These are phyloP conservation scores for Skeletonema menzelii DNA, from an alignment of 108 stramenopile species.

Conservation along the genomic window DNA sequence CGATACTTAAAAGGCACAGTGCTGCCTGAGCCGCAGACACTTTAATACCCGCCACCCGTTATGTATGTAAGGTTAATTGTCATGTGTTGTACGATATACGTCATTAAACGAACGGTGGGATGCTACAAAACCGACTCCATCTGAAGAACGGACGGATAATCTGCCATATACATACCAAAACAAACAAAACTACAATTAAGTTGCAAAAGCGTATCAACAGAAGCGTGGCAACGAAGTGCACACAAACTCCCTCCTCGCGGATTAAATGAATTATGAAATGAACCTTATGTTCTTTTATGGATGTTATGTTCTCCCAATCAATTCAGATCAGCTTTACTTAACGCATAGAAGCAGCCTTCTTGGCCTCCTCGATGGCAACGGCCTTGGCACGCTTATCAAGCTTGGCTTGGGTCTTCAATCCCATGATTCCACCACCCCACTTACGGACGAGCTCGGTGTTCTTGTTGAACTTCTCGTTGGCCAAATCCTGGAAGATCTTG, in stretches of 20 bases:
- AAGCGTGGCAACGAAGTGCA: slow-evolving; percentile 4
- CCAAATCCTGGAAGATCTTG: slow-evolving; percentile 76
- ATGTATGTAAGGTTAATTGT: too few species aligned
- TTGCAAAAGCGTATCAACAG: slow-evolving; percentile 39
- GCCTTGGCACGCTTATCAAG: slow-evolving; percentile 97
- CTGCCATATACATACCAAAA: not conserved
- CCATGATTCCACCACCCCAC: slow-evolving; percentile 99
- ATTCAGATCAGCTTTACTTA: slow-evolving; percentile 6
- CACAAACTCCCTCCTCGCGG: slow-evolving; percentile 35
- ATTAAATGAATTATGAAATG: slow-evolving; percentile 33
- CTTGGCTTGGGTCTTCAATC: slow-evolving; percentile 99
- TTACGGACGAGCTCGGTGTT: slow-evolving; percentile 86
- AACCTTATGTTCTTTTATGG: slow-evolving; percentile 23
- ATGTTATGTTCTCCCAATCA: slow-evolving; percentile 5
- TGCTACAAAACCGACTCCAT: not conserved
- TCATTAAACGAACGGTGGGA: too few species aligned
- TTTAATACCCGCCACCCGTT: too few species aligned
- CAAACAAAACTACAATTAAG: not conserved
- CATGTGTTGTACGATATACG: too few species aligned
- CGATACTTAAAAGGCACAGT: too few species aligned
- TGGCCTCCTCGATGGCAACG: slow-evolving; percentile 93
- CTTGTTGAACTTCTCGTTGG: slow-evolving; percentile 96
- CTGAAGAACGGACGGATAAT: not conserved
- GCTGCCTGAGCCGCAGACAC: too few species aligned
- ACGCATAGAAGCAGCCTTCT: slow-evolving; percentile 90